Conservation (phyloP, 495 filamentous ascomycete species). For the Xylaria nigripes region DNA sequence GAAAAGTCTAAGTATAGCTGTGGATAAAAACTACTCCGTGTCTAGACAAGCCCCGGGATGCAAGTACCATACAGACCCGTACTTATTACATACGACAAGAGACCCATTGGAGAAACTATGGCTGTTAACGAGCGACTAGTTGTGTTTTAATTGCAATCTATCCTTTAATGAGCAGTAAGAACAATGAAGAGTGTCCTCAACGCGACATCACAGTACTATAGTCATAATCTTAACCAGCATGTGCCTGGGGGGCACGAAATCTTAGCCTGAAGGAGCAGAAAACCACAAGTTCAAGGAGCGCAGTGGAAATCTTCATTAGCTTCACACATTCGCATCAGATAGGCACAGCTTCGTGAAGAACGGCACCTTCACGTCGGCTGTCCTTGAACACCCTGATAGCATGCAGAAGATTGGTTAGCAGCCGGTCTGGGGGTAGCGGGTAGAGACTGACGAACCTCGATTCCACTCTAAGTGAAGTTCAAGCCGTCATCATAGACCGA, state of each 20-base stretch:
- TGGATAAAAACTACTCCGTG: too few relatives aligned
- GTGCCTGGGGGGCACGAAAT: neutral
- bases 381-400: slow-evolving; percentile 9
- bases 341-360: neutral
- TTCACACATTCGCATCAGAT: neutral
- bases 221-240: slow-evolving; percentile 1
- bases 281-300: slow-evolving; percentile 5
- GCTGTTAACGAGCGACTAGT: slow-evolving; percentile 20
- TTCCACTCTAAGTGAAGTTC: slow-evolving; percentile 31
- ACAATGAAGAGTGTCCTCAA: slow-evolving; percentile 1
- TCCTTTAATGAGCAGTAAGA: slow-evolving; percentile 17
- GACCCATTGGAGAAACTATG: too few relatives aligned
- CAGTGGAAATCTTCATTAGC: neutral
- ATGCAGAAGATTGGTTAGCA: slow-evolving; percentile 20
- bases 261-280: slow-evolving; percentile 10
- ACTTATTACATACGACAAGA: too few relatives aligned
- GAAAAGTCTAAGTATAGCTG: too few relatives aligned
- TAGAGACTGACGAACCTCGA: slow-evolving; percentile 14
- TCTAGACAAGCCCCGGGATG: too few relatives aligned
- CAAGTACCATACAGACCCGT: too few relatives aligned
- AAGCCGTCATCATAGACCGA: slow-evolving; percentile 52
- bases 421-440: neutral
- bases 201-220: neutral
- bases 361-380: neutral
- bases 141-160: slow-evolving; percentile 14